phyloP scores from a whole-genome alignment of 2,329 filamentous ascomycete species.

The Acephala macrosclerotiorum region DNA sequence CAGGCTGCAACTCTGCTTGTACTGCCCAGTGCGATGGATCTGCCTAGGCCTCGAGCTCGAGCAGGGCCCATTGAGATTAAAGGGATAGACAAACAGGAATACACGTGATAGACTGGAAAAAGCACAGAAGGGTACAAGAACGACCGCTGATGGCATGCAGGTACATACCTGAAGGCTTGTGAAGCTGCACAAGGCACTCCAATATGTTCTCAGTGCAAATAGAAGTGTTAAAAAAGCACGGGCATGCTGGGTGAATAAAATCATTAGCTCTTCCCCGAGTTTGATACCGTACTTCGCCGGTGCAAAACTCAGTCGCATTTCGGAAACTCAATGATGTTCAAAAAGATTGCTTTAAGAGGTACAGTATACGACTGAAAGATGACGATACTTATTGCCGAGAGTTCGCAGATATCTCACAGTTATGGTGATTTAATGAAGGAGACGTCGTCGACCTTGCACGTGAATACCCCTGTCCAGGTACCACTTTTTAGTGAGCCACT shows the following conservation, averaged over 20 bases:
- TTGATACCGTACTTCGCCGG: background rate
- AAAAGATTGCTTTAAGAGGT: too few species aligned
- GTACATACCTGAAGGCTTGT: background rate
- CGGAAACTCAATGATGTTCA: background rate
- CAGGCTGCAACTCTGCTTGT: background rate
- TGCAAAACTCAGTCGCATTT: background rate
- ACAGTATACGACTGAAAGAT: background rate
- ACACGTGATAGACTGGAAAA: background rate
- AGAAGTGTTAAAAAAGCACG: background rate
- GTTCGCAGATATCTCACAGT: too few species aligned
- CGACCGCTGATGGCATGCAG: background rate
- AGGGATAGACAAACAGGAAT: background rate
- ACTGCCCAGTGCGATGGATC: background rate
- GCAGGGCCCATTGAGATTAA: background rate
- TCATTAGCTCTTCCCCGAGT: too few species aligned
- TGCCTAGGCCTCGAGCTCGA: background rate
- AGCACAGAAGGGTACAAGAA: background rate
- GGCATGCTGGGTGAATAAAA: too few species aligned
- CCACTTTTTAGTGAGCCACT: conserved; percentile 7
- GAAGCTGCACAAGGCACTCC: background rate
- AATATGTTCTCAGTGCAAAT: background rate
- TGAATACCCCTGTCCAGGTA: background rate
- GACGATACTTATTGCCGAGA: background rate
- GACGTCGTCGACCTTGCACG: background rate
- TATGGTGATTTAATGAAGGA: too few species aligned